Evolutionary conservation across 352 stramenopile species (phyloP), one percentile per base, ranked within the genome.

Genomic region (Phytophthora agathidicida): DNA sequence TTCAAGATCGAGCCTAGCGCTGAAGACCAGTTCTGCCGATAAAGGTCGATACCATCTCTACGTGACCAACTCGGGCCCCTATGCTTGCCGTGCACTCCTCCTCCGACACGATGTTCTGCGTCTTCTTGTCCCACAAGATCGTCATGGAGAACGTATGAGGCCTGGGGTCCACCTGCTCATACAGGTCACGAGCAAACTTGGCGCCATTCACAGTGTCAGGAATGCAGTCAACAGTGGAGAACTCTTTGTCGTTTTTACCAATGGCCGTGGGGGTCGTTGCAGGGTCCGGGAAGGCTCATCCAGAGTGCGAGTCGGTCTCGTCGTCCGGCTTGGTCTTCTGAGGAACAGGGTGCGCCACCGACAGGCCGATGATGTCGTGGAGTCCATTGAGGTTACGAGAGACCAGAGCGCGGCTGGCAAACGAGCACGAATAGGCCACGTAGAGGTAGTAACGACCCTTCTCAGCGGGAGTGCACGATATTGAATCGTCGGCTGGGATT

Each of bases 331-430:
- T 70, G 26, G 68, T 80, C 27, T 60, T 62, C 24, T 82, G 60
- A 44, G 60, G 71, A n/a, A 80, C 49, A 13, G 70, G 65, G 42
- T 92, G 75, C 9, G 95, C 88, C 36, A 97, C 75, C 10, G 88
- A 93, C 13, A 98, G 35, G 3, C 70, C 78, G 60, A 99, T 87
- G 32, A 89, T 66, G 63, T 98, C 79, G 53, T 98, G 65, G 14
- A 99, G 74, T 0, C 91, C 91, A 64, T 98, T 98, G 35, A 98
- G 65, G 7, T 87, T 73, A 42, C 82, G 73, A 22, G 93, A 77
- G 9, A 89, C 75, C 7, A 96, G 58, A 16, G 75, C 80, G 3
- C 75, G 71, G 30, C 71, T 70, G 5, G 73, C 73, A 36, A 75
- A 84, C 26, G 96, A 95, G 71, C 94, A 99, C 16, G 93, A 89